phyloP scores from a whole-genome alignment of 2,329 filamentous ascomycete genomes.

The Aspergillus calidoustus region DNA sequence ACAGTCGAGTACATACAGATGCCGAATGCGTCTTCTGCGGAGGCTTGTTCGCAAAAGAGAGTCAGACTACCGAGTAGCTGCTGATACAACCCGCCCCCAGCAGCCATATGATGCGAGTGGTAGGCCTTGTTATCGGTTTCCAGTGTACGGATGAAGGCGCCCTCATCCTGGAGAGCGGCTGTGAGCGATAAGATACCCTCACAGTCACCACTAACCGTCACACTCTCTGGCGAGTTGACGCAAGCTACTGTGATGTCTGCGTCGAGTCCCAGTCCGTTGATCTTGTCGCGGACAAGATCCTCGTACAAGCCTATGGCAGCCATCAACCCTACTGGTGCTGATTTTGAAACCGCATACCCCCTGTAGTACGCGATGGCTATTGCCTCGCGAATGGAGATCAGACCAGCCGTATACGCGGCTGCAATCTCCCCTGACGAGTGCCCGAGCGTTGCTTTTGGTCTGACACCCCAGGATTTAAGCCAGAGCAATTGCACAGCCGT shows the following conservation, averaged over 20 bases:
- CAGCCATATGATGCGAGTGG: no score
- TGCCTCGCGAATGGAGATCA: conserved; percentile 20
- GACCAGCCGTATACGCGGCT: conserved; percentile 31
- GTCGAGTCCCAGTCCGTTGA: no score
- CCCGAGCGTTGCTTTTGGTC: conserved; percentile 28
- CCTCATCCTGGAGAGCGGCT: no score
- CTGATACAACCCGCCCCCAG: no score
- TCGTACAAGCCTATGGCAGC: not conserved
- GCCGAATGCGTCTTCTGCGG: no score
- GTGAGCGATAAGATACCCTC: conserved; percentile 5
- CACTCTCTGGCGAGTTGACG: conserved; percentile 10
- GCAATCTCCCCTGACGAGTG: conserved; percentile 40
- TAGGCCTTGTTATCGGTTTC: no score
- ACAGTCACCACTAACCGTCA: conserved; percentile 14
- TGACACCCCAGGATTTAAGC: conserved; percentile 6
- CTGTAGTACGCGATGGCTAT: conserved; percentile 21
- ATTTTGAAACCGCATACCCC: conserved; percentile 16
- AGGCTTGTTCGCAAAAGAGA: no score
- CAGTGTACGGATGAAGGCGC: no score
- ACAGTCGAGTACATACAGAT: no score
- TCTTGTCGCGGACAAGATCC: no score
- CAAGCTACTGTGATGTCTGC: not conserved
- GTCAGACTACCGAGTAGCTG: no score
- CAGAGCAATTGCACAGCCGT: not conserved
- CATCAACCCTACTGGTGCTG: conserved; percentile 5